Conservation (phyloP, 495 filamentous ascomycete genomes). For the Hyphodiscus hymeniophilus region DNA sequence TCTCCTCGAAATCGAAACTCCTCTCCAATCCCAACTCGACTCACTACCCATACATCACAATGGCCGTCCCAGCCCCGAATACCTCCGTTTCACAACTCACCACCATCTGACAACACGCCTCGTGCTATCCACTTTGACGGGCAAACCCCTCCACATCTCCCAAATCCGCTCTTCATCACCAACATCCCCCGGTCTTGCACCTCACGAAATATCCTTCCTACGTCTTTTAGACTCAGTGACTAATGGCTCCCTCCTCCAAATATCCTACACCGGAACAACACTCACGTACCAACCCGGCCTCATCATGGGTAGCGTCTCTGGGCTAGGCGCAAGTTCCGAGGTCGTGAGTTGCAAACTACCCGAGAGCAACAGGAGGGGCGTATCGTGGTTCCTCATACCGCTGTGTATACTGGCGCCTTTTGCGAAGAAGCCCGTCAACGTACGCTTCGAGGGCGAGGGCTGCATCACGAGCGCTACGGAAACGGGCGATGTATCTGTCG, state of each 20-base stretch:
- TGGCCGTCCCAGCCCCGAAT: conserved; percentile 31
- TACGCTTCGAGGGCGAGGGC: conserved; percentile 80
- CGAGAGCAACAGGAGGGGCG: conserved; percentile 62
- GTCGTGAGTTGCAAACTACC: conserved; percentile 72
- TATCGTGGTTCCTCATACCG: conserved; percentile 88
- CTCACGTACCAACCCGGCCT: conserved; percentile 86
- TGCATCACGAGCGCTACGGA: conserved; percentile 83
- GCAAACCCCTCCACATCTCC: conserved; percentile 80
- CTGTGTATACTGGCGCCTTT: conserved; percentile 91
- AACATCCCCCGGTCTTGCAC: conserved; percentile 76
- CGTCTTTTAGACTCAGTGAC: conserved; percentile 91
- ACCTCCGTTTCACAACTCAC: conserved; percentile 67
- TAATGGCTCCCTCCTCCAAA: conserved; percentile 90
- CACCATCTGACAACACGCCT: conserved; percentile 76
- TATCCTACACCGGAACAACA: conserved; percentile 89
- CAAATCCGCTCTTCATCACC: conserved; percentile 82
- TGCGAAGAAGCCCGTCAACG: conserved; percentile 77
- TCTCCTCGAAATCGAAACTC: background rate
- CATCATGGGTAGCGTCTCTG: conserved; percentile 69
- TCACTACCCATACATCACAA: conserved; percentile 2
- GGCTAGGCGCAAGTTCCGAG: conserved; percentile 51
- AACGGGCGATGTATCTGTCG: conserved; percentile 78
- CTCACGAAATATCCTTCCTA: conserved; percentile 91
- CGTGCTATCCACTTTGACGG: conserved; percentile 84
- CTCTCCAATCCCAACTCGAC: background rate